These are phyloP conservation scores for Saxispiralis lemnorum DNA, from an alignment of 495 filamentous ascomycete species.

Conservation along the genomic window DNA sequence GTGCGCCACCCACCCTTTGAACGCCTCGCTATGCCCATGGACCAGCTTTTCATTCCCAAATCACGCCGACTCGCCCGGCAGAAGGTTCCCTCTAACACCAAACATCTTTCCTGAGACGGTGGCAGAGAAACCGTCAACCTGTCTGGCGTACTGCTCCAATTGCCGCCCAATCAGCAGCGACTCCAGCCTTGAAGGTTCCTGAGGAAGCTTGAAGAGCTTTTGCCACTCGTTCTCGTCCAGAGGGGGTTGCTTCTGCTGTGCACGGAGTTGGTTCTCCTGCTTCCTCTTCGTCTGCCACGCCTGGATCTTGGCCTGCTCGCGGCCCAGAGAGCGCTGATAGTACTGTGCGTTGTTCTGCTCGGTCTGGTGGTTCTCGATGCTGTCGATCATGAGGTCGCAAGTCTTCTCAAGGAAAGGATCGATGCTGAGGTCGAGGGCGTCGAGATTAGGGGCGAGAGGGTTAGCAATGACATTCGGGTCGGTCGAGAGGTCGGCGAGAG, in stretches of 20 bases:
- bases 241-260: conserved; percentile 68
- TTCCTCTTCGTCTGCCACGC: conserved; percentile 92
- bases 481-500: conserved; percentile 53
- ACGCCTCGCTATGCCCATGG: neutral
- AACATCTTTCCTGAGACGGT: conserved; percentile 93
- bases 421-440: conserved; percentile 74
- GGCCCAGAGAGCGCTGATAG: conserved; percentile 85
- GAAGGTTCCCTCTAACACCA: conserved; percentile 55
- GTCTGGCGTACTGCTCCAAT: conserved; percentile 93
- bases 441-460: conserved; percentile 70
- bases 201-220: conserved; percentile 87
- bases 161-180: conserved; percentile 82
- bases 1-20: too few relatives aligned
- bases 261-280: conserved; percentile 72
- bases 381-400: conserved; percentile 83
- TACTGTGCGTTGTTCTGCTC: conserved; percentile 99
- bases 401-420: conserved; percentile 99
- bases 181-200: conserved; percentile 83
- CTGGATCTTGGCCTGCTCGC: conserved; percentile 90
- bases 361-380: conserved; percentile 91
- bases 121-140: conserved; percentile 92
- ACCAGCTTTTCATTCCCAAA: neutral
- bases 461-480: conserved; percentile 30
- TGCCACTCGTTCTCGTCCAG: conserved; percentile 97
- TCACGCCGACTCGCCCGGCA: conserved; percentile 24